Evolutionary conservation across 305 asterid species (phyloP).

Genomic region (Solanum chacoense): DNA sequence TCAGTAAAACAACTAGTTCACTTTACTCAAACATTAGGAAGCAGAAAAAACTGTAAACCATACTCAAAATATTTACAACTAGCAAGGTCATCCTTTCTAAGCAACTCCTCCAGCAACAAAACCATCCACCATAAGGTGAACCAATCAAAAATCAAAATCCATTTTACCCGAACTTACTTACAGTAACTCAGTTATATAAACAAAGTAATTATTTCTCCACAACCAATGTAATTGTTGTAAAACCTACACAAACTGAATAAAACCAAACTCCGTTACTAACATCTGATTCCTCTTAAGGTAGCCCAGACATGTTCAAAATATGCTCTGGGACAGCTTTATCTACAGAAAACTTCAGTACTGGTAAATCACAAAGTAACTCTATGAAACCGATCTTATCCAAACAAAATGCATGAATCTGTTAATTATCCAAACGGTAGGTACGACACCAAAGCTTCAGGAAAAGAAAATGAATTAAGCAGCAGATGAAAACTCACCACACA

Average conservation of each 20-base stretch:
- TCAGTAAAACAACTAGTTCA: neutral
- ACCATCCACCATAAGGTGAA: neutral
- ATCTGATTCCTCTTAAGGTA: neutral
- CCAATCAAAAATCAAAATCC: neutral
- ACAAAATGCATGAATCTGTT: neutral
- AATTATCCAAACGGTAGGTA: neutral
- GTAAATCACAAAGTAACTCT: neutral
- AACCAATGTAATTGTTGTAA: neutral
- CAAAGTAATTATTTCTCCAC: neutral
- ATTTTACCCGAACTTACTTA: neutral
- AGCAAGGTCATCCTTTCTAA: neutral
- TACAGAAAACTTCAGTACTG: neutral
- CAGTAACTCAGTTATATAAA: neutral
- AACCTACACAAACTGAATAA: neutral
- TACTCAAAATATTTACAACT: neutral
- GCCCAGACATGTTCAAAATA: neutral
- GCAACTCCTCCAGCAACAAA: neutral
- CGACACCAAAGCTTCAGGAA: neutral
- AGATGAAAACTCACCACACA: conserved; percentile 9
- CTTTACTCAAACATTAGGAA: neutral
- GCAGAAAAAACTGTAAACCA: neutral
- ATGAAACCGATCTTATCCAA: neutral
- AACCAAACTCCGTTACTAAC: neutral
- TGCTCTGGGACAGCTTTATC: neutral
- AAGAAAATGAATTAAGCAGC: neutral